Percentiles rank a stretch among this genome's conserved stretches.
phyloP scores from a whole-genome alignment of 345 rosid genomes.

The Corymbia maculata region DNA sequence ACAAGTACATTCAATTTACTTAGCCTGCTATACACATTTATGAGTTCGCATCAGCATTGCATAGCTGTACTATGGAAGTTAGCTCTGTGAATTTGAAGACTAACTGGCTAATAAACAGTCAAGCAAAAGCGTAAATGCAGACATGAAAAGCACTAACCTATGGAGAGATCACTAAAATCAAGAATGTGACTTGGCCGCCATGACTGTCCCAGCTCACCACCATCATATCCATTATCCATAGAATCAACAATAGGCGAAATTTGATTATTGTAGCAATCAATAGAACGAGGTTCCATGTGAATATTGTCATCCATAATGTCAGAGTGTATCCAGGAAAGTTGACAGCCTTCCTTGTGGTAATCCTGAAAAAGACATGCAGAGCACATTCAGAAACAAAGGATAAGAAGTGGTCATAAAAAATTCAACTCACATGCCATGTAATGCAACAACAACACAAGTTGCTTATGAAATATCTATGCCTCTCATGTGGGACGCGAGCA shows the following conservation, averaged over 20 bases:
- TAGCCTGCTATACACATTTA: neutral
- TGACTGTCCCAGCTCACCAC: conserved; percentile 19
- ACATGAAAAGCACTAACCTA: conserved; percentile 34
- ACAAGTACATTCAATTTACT: neutral
- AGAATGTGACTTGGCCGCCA: conserved; percentile 74
- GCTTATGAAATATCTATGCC: neutral
- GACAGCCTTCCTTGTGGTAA: conserved; percentile 18
- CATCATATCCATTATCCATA: conserved; percentile 9
- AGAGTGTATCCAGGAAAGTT: conserved; percentile 81
- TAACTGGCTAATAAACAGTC: neutral
- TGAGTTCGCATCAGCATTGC: neutral
- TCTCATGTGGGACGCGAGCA: neutral
- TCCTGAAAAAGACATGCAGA: conserved; percentile 29
- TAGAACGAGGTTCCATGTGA: conserved; percentile 48
- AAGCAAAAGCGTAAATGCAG: neutral
- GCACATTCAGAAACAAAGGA: neutral
- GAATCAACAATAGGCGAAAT: neutral
- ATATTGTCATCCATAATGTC: conserved; percentile 95
- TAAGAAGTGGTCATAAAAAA: neutral
- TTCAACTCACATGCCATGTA: neutral
- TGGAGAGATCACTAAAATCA: conserved; percentile 72
- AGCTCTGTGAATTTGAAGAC: neutral
- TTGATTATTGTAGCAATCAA: conserved; percentile 4
- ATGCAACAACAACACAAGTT: neutral
- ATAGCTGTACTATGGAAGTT: neutral